A percentile compares a stretch with the other conserved stretches of the same genome.
Conservation (phyloP, 1,284 basidiomycete species). For the Xanthoconium separans region DNA sequence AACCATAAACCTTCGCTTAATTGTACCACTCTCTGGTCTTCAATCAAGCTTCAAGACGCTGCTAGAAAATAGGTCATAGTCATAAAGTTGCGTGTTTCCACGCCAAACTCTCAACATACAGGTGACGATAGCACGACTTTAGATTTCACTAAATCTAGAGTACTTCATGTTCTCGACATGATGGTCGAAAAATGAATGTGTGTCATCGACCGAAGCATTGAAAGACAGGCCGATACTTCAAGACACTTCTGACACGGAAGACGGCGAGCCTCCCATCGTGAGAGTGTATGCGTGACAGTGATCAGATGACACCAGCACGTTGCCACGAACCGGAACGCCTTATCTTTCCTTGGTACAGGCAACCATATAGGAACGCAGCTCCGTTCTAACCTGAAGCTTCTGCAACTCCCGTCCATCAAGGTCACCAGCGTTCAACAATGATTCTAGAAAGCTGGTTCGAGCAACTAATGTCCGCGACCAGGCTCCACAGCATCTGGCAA, state of each 20-base stretch:
- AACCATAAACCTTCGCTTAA: no score
- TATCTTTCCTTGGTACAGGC: conserved; percentile 8
- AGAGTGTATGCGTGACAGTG: not conserved
- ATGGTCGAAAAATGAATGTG: no score
- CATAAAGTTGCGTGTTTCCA: no score
- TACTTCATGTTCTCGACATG: no score
- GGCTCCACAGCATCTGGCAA: not conserved
- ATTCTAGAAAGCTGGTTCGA: conserved; percentile 5
- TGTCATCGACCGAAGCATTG: no score
- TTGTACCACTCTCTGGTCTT: no score
- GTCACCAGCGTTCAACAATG: conserved; percentile 13
- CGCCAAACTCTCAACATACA: no score
- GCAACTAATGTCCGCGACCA: conserved; percentile 15
- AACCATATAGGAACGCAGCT: not conserved
- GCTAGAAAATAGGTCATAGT: not conserved
- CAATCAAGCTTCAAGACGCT: no score
- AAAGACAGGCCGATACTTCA: no score
- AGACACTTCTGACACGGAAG: no score
- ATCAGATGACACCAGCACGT: conserved; percentile 8
- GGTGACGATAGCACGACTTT: not conserved
- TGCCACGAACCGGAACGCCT: not conserved
- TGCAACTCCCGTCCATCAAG: not conserved
- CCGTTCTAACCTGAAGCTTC: conserved; percentile 1
- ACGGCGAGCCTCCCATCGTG: not conserved
- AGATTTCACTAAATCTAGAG: no score